Evolutionary conservation across 2,329 filamentous ascomycete genomes (phyloP).

Genomic region (Leptographium radiaticola): DNA sequence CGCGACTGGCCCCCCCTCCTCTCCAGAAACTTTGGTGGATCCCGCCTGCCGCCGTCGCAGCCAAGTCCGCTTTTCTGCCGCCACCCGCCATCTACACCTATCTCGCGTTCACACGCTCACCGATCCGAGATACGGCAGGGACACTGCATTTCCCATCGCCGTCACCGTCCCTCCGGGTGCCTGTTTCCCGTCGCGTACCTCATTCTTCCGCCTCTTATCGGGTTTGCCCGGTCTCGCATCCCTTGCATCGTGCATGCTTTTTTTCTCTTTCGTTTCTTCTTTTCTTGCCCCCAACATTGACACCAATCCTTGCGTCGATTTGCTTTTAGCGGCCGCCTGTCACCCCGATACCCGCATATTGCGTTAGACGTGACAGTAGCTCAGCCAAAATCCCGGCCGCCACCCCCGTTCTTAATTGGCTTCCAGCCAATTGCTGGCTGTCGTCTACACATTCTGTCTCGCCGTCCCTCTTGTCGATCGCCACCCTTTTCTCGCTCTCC

Average conservation of each 20-base stretch:
- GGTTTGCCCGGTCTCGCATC: neutral
- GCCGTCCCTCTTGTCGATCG: neutral
- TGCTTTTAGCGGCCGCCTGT: neutral
- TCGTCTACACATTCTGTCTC: neutral
- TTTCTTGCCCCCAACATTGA: neutral
- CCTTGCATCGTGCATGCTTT: neutral
- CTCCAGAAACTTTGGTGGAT: neutral
- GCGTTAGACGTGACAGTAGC: neutral
- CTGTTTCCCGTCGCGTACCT: neutral
- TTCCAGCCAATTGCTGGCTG: neutral
- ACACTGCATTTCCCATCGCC: no score
- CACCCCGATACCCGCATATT: neutral
- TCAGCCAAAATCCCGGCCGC: neutral
- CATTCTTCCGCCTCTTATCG: neutral
- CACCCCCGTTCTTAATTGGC: neutral
- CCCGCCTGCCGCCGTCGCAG: neutral
- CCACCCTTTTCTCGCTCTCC: neutral
- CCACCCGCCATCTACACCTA: neutral
- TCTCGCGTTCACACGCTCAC: no score
- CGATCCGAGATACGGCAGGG: no score
- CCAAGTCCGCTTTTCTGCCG: neutral
- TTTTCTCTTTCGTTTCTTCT: neutral
- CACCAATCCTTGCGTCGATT: neutral
- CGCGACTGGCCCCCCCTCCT: neutral
- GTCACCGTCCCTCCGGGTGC: no score